Evolutionary conservation across 2,329 filamentous ascomycete species (phyloP).

Genomic region (Xylariaceae sp.): DNA sequence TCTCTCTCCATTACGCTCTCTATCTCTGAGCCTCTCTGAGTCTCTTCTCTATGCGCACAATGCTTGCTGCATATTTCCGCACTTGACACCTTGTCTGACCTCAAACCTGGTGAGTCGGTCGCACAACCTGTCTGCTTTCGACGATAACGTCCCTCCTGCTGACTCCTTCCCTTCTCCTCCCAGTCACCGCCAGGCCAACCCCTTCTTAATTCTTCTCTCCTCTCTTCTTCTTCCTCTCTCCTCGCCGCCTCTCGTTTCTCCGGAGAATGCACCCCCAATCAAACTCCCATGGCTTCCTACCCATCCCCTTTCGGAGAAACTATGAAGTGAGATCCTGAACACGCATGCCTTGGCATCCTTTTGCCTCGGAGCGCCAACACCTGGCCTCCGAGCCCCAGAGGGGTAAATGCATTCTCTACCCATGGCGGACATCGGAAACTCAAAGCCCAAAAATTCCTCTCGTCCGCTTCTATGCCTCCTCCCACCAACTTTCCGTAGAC

Average conservation of each 20-base stretch:
- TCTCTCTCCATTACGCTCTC: too few species aligned
- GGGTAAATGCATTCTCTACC: not conserved
- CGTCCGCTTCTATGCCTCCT: not conserved
- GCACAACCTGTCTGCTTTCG: slow-evolving; percentile 7
- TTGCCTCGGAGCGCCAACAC: not conserved
- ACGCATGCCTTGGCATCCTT: not conserved
- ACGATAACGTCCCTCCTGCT: slow-evolving; percentile 12
- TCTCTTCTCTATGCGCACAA: not conserved
- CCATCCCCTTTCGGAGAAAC: not conserved
- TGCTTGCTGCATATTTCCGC: slow-evolving; percentile 15
- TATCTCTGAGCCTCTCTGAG: not conserved
- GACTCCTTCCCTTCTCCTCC: not conserved
- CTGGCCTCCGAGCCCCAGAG: too few species aligned
- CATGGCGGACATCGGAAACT: not conserved
- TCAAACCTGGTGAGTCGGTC: slow-evolving; percentile 11
- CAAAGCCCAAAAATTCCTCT: not conserved
- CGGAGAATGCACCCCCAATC: not conserved
- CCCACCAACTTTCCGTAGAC: not conserved
- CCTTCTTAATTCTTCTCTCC: not conserved
- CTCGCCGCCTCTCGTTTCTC: not conserved
- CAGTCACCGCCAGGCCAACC: not conserved
- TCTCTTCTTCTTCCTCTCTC: not conserved
- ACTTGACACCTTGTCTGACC: slow-evolving; percentile 21
- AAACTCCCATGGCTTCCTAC: not conserved
- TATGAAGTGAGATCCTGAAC: slow-evolving; percentile 1